These are phyloP conservation scores for Diaporthe aspalathi DNA, from an alignment of 2,329 filamentous ascomycete species.

Conservation along the genomic window DNA sequence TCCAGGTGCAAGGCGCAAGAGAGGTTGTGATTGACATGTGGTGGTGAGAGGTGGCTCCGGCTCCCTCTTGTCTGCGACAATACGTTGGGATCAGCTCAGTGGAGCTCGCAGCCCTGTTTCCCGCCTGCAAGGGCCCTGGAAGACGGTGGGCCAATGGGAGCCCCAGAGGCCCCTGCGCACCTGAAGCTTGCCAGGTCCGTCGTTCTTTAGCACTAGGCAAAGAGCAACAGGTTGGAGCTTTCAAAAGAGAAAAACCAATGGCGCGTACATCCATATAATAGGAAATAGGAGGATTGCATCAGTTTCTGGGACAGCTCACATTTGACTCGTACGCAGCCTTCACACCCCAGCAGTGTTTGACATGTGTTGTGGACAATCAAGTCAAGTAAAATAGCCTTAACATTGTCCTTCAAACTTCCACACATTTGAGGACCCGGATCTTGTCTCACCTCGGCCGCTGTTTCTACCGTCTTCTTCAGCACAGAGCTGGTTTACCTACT, in stretches of 20 bases:
- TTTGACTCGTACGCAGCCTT: background rate
- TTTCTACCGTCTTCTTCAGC: slow-evolving; percentile 9
- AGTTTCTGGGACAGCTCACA: background rate
- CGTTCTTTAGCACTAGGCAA: background rate
- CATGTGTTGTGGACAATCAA: slow-evolving; percentile 7
- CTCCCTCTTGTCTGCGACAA: slow-evolving; percentile 19
- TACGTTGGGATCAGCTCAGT: slow-evolving; percentile 18
- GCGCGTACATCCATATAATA: background rate
- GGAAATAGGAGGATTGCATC: background rate
- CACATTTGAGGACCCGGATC: slow-evolving; percentile 23
- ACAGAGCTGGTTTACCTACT: background rate
- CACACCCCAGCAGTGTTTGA: background rate
- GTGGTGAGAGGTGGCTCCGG: background rate
- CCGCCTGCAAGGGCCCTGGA: slow-evolving; percentile 5
- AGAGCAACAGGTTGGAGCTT: slow-evolving; percentile 4
- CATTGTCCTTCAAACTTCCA: background rate
- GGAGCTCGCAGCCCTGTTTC: slow-evolving; percentile 23
- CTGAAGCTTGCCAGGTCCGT: slow-evolving; percentile 7
- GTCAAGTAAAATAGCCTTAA: background rate
- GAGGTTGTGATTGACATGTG: slow-evolving; percentile 18
- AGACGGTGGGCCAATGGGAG: slow-evolving; percentile 1
- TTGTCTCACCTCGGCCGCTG: background rate
- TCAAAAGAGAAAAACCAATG: background rate
- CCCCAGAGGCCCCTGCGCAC: background rate
- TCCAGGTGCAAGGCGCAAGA: too few species aligned